Percentiles rank a stretch among this genome's conserved stretches.
phyloP scores from a whole-genome alignment of 2,329 filamentous ascomycete genomes.

The Alternaria postmessia region DNA sequence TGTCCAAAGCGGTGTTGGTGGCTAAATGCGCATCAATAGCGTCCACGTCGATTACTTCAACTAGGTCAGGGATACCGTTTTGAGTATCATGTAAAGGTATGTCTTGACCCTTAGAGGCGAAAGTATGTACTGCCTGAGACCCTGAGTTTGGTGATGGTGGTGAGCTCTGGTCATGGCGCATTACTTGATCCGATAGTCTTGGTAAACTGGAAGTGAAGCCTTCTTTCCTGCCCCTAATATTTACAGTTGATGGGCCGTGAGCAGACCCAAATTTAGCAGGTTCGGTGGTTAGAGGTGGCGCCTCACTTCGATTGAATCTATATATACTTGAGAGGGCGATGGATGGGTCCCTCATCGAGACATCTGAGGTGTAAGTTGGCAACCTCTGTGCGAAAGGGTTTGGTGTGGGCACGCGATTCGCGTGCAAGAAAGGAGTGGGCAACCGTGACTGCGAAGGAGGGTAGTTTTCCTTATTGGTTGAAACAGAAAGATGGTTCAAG shows the following conservation, averaged over 20 bases:
- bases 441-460: slow-evolving; percentile 17
- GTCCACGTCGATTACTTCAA: slow-evolving; percentile 36
- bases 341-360: slow-evolving; percentile 35
- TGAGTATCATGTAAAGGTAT: slow-evolving; percentile 1
- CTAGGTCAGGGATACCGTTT: slow-evolving; percentile 3
- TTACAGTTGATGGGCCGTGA: slow-evolving; percentile 20
- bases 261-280: slow-evolving; percentile 27
- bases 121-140: background rate
- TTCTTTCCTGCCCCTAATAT: slow-evolving; percentile 41
- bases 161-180: slow-evolving; percentile 29
- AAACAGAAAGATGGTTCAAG: slow-evolving; percentile 14
- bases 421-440: slow-evolving; percentile 17
- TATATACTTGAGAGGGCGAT: slow-evolving; percentile 22
- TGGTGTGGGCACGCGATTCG: slow-evolving; percentile 29
- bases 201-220: slow-evolving; percentile 17
- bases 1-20: slow-evolving; percentile 5
- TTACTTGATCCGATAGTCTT: slow-evolving; percentile 10
- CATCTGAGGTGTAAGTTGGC: slow-evolving; percentile 25
- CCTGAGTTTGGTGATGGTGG: background rate
- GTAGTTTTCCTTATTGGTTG: slow-evolving; percentile 32
- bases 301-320: slow-evolving; percentile 16
- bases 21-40: slow-evolving; percentile 24
- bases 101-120: background rate
- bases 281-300: slow-evolving; percentile 2
- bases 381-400: slow-evolving; percentile 27